These are phyloP conservation scores for Wallacemonas sp. DNA, from an alignment of 208 protist species.

Conservation along the genomic window DNA sequence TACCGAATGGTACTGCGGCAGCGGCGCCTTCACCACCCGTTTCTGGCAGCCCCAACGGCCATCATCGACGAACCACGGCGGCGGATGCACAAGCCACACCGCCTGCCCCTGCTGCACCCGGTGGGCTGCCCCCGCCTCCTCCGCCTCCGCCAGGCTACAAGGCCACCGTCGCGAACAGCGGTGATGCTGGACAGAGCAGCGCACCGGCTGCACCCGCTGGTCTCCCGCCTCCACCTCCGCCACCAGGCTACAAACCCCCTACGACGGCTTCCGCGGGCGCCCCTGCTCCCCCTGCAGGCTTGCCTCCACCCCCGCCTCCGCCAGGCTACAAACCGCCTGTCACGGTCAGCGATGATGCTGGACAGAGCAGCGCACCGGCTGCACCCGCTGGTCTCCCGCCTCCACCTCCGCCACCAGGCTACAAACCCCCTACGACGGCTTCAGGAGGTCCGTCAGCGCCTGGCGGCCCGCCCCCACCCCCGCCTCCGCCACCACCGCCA, in stretches of 20 bases:
- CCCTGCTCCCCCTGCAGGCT: constrained; percentile 19
- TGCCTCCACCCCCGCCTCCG: constrained; percentile 29
- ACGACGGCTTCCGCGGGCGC: background rate
- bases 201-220: background rate
- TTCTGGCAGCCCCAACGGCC: constrained; percentile 16
- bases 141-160: constrained; percentile 7
- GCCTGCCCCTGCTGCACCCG: background rate
- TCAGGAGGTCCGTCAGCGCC: background rate
- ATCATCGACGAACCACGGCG: background rate
- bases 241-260: constrained; percentile 12
- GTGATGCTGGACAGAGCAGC: background rate
- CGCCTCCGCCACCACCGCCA: constrained; percentile 10
- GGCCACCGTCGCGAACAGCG: background rate
- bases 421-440: background rate
- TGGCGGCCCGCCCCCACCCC: constrained; percentile 15
- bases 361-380: constrained; percentile 8
- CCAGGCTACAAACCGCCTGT: constrained; percentile 10
- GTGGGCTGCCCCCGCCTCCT: background rate
- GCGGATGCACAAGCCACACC: background rate
- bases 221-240: constrained; percentile 16
- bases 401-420: constrained; percentile 22
- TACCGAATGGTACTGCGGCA: constrained; percentile 6
- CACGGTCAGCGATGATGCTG: constrained; percentile 13
- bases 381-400: constrained; percentile 21
- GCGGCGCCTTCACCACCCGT: background rate